Conservation (phyloP, 2,329 filamentous ascomycete species). For the Colletotrichum brevisporum region DNA sequence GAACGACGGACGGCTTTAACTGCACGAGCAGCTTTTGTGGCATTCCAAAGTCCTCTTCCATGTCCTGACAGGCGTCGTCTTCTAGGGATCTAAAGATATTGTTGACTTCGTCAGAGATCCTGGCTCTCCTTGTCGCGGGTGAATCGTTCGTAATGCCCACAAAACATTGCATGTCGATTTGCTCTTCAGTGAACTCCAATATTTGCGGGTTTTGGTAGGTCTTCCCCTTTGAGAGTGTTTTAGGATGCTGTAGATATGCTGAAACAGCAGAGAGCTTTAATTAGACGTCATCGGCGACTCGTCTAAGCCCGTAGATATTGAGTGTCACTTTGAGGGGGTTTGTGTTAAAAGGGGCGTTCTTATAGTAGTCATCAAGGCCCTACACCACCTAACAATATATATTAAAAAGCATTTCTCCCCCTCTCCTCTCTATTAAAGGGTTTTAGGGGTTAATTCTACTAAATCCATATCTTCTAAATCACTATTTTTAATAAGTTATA, state of each 20-base stretch:
- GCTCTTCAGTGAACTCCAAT: background rate
- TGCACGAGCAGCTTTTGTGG: background rate
- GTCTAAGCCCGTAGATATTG: background rate
- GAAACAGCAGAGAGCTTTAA: background rate
- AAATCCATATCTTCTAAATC: too few relatives aligned
- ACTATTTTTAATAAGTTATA: too few relatives aligned
- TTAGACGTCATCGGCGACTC: background rate
- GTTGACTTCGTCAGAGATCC: background rate
- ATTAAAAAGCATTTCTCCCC: too few relatives aligned
- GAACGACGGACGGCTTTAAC: background rate
- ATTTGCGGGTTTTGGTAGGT: background rate
- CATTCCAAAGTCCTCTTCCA: background rate
- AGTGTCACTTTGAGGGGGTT: background rate
- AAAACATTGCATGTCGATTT: background rate
- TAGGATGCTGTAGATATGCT: background rate
- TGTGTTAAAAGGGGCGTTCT: too few relatives aligned
- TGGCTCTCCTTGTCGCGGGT: background rate
- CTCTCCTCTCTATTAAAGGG: too few relatives aligned
- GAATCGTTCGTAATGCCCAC: background rate
- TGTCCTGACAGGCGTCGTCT: background rate
- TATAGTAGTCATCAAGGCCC: too few relatives aligned
- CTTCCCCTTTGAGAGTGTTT: background rate
- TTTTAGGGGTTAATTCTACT: too few relatives aligned
- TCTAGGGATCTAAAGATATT: background rate
- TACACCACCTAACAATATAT: too few relatives aligned